A percentile compares a stretch with the other conserved stretches of the same genome.
phyloP scores from a whole-genome alignment of 1,284 basidiomycete species.

The Ustilago hordei region DNA sequence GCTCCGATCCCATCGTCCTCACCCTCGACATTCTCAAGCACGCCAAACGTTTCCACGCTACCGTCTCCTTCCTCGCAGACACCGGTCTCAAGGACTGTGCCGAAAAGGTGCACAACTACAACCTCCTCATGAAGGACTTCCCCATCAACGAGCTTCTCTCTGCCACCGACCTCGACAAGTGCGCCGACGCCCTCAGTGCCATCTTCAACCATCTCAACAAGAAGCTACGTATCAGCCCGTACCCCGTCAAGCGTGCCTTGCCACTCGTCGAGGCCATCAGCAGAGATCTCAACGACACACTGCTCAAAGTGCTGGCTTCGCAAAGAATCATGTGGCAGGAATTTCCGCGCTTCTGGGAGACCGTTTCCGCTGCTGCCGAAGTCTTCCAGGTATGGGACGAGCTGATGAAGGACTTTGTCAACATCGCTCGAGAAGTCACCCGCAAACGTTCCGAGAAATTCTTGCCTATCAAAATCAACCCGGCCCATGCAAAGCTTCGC shows the following conservation, averaged over 20 bases:
- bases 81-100: slow-evolving; percentile 84
- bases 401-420: slow-evolving; percentile 96
- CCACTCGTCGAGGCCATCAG: slow-evolving; percentile 98
- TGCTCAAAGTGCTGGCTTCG: slow-evolving; percentile 88
- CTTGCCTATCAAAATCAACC: slow-evolving; percentile 94
- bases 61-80: slow-evolving; percentile 96
- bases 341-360: slow-evolving; percentile 90
- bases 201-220: slow-evolving; percentile 96
- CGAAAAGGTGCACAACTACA: slow-evolving; percentile 75
- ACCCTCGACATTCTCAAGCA: slow-evolving; percentile 95
- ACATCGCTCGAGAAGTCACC: slow-evolving; percentile 93
- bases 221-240: slow-evolving; percentile 83
- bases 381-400: slow-evolving; percentile 98
- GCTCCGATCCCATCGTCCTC: slow-evolving; percentile 88
- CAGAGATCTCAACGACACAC: slow-evolving; percentile 93
- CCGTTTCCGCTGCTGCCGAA: slow-evolving; percentile 80
- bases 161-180: slow-evolving; percentile 93
- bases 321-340: slow-evolving; percentile 92
- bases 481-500: slow-evolving; percentile 90
- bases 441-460: slow-evolving; percentile 92
- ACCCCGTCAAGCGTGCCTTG: slow-evolving; percentile 92
- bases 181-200: slow-evolving; percentile 84
- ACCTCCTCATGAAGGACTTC: slow-evolving; percentile 98
- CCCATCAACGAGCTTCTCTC: slow-evolving; percentile 95
- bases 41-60: slow-evolving; percentile 96